Evolutionary conservation across 2,329 filamentous ascomycete genomes (phyloP).

Genomic region (Aspergillus phoenicis): DNA sequence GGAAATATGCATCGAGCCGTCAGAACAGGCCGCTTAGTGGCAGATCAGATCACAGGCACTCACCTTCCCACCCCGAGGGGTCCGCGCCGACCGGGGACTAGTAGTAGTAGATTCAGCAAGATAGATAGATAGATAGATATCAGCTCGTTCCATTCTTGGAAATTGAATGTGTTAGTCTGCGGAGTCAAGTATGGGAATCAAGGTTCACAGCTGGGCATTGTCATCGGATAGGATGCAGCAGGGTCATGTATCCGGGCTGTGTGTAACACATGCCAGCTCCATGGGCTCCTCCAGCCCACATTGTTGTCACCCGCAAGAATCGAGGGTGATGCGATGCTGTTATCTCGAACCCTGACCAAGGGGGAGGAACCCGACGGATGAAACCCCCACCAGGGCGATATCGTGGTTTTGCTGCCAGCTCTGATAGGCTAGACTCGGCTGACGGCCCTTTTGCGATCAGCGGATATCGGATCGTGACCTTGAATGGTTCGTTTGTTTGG

Average conservation of each 20-base stretch:
- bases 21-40: slow-evolving; percentile 23
- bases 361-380: slow-evolving; percentile 7
- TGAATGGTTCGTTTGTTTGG: neutral
- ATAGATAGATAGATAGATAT: no score
- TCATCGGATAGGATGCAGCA: neutral
- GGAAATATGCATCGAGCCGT: slow-evolving; percentile 26
- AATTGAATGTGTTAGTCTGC: no score
- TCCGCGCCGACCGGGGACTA: slow-evolving; percentile 13
- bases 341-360: slow-evolving; percentile 4
- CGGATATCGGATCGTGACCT: slow-evolving; percentile 19
- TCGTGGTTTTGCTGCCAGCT: slow-evolving; percentile 16
- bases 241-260: neutral
- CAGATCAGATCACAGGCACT: slow-evolving; percentile 26
- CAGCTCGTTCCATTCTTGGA: no score
- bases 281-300: neutral
- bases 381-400: slow-evolving; percentile 15
- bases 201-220: neutral
- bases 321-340: neutral
- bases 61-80: slow-evolving; percentile 9
- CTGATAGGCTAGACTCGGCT: slow-evolving; percentile 25
- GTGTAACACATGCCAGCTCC: slow-evolving; percentile 1
- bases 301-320: neutral
- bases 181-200: neutral
- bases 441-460: slow-evolving; percentile 17
- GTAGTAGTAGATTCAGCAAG: neutral